A percentile compares a stretch with the other conserved stretches of the same genome.
These are phyloP conservation scores for Colletotrichum musae DNA, from an alignment of 2,329 filamentous ascomycete species.

Conservation along the genomic window DNA sequence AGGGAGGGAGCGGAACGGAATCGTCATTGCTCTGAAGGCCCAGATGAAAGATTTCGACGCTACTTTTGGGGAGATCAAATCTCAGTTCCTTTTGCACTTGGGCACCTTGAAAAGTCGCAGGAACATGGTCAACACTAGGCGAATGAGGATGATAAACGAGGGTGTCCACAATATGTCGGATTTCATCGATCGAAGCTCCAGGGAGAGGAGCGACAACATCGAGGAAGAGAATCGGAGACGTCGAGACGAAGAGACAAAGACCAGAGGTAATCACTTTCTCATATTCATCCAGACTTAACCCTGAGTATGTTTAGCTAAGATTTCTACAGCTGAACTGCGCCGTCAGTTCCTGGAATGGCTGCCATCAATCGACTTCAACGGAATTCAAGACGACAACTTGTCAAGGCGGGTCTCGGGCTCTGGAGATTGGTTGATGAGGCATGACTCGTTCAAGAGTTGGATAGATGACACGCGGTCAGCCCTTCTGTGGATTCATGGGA, in stretches of 20 bases:
- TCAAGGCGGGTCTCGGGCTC: background rate
- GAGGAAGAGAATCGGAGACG: too few species aligned
- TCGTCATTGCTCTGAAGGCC: background rate
- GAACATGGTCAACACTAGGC: background rate
- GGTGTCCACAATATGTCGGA: too few species aligned
- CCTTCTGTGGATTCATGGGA: conserved; percentile 13
- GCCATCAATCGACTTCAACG: conserved; percentile 6
- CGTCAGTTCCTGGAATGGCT: conserved; percentile 2
- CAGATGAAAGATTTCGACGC: conserved; percentile 12
- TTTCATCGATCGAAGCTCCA: too few species aligned
- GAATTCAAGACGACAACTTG: conserved; percentile 2
- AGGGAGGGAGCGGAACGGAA: background rate
- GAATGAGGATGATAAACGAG: background rate
- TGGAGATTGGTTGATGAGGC: background rate
- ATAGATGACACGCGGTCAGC: background rate
- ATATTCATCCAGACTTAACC: background rate
- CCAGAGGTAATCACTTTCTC: background rate
- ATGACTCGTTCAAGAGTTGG: background rate
- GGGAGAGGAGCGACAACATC: too few species aligned
- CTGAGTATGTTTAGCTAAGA: background rate
- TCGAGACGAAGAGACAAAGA: background rate
- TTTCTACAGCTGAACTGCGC: background rate
- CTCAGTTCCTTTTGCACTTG: background rate
- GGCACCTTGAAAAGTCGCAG: background rate
- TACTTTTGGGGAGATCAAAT: conserved; percentile 4